Conservation (phyloP, 2,329 filamentous ascomycete genomes). For the Xylaria polymorpha region DNA sequence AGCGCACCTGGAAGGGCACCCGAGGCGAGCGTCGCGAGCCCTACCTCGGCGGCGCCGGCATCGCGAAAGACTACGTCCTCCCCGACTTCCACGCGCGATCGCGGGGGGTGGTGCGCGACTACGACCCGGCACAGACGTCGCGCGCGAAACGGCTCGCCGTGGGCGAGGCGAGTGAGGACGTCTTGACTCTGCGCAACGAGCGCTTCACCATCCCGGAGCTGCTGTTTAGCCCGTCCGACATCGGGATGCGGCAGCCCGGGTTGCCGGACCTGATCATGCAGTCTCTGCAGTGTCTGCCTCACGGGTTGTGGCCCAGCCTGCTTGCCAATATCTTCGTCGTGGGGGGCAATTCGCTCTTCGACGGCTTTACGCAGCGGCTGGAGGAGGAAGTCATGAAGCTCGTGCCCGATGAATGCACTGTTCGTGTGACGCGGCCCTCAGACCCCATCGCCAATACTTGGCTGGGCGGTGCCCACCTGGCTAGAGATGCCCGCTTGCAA, state of each 20-base stretch:
- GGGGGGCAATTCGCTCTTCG: constrained; percentile 83
- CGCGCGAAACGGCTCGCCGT: constrained; percentile 60
- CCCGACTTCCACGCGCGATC: constrained; percentile 76
- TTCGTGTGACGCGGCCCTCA: constrained; percentile 75
- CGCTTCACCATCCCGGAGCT: constrained; percentile 91
- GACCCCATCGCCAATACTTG: constrained; percentile 86
- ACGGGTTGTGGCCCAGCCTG: constrained; percentile 85
- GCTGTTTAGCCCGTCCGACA: constrained; percentile 85
- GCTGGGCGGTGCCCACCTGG: constrained; percentile 84
- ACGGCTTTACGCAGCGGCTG: constrained; percentile 84
- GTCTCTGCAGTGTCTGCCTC: constrained; percentile 77
- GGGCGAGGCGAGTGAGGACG: constrained; percentile 73
- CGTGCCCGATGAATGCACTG: constrained; percentile 80
- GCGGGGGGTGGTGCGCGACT: constrained; percentile 78
- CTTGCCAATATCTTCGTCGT: constrained; percentile 90
- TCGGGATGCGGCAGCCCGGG: constrained; percentile 85
- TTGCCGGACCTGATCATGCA: constrained; percentile 86
- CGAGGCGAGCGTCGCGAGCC: constrained; percentile 65
- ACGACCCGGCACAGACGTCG: constrained; percentile 74
- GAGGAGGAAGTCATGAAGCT: constrained; percentile 78
- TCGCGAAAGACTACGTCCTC: constrained; percentile 91
- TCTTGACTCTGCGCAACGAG: constrained; percentile 89
- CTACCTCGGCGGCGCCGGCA: constrained; percentile 64
- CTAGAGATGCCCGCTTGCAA: constrained; percentile 74
- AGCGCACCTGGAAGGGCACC: constrained; percentile 84